Evolutionary conservation across 2,329 filamentous ascomycete genomes (phyloP).

Genomic region (Ophiostoma montium): DNA sequence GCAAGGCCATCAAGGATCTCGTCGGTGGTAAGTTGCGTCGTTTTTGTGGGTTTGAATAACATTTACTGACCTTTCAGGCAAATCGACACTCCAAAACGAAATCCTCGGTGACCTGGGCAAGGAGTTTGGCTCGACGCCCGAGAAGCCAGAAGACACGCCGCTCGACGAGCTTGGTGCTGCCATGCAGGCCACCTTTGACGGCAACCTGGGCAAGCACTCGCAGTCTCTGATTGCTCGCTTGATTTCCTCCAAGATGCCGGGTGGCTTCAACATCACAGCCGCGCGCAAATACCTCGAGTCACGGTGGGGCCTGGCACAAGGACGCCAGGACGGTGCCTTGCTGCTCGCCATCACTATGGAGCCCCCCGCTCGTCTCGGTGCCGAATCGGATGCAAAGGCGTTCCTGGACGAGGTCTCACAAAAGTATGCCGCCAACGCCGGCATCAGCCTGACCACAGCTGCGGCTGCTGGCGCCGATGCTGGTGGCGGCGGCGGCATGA

Average conservation of each 20-base stretch:
- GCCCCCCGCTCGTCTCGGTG: conserved; percentile 72
- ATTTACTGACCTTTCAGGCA: conserved; percentile 41
- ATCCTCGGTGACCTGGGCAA: conserved; percentile 96
- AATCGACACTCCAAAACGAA: conserved; percentile 97
- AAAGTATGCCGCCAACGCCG: conserved; percentile 74
- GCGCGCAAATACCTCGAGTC: conserved; percentile 92
- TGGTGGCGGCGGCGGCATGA: conserved; percentile 74
- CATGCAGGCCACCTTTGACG: conserved; percentile 98
- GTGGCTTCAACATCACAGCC: conserved; percentile 96
- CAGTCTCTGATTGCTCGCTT: conserved; percentile 83
- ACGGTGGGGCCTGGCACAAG: conserved; percentile 74
- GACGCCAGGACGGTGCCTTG: conserved; percentile 82
- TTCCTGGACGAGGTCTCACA: conserved; percentile 81
- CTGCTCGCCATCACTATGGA: conserved; percentile 87
- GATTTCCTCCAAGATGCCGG: conserved; percentile 98
- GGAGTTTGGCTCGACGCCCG: conserved; percentile 94
- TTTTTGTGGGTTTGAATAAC: not conserved
- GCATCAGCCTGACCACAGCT: conserved; percentile 68
- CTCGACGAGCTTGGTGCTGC: conserved; percentile 87
- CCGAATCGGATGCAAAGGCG: conserved; percentile 79
- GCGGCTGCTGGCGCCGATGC: conserved; percentile 59
- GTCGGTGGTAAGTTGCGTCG: conserved; percentile 68
- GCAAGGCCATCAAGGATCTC: conserved; percentile 96
- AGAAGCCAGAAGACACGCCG: conserved; percentile 96
- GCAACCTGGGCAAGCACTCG: conserved; percentile 93